Base-by-base conservation (phyloP, 352 stramenopile genomes). In the Porosira glacialis region DNA sequence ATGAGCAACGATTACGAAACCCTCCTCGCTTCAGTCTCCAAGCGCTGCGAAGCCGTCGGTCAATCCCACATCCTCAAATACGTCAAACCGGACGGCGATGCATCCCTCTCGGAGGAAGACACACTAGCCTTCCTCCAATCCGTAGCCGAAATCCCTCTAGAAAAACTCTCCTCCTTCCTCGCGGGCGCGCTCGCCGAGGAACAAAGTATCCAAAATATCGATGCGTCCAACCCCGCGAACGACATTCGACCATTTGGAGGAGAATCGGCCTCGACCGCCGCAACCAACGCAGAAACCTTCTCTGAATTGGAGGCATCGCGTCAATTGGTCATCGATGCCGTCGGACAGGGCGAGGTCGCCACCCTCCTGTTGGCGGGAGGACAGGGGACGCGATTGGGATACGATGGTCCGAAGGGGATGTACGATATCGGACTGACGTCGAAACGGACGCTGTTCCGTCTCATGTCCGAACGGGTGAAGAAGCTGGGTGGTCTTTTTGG, bases 371-470 rank as follows among this genome's bases (percentile, higher is more conserved):
- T 98, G 48, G 87, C 87, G 35, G 96, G 96, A 33, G 95, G 95
- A 22, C 95, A 98, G 82, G 96, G 96, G 59, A 98, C 96, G 21
- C 89, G 96, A 8, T 82, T 99, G n/a, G 95, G 95, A 43, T 98
- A 97, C 83, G 65, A 92, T 27, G 93, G 93, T 0, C 94, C 96
- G 19, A 99, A 99, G 80, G 94, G 94, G 43, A 91, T 95, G 79
- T 98, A 95, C 83, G 81, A 95, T 49, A 88, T 93, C 48, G 92
- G 92, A 0, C 77, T 98, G 2, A 92, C 93, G 2, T 97, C 94
- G 3, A 66, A 89, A 19, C 95, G 94, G 70, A 93, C 87, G 44
- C 68, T 98, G 8, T 98, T 98, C 75, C 92, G 96, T 62, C 71
- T 98, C 35, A 95, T 98, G 63, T 87, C 85, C 0, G 95, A 98